These are phyloP conservation scores for Paecilomyces formosus DNA, from an alignment of 2,329 filamentous ascomycete genomes.

Conservation along the genomic window DNA sequence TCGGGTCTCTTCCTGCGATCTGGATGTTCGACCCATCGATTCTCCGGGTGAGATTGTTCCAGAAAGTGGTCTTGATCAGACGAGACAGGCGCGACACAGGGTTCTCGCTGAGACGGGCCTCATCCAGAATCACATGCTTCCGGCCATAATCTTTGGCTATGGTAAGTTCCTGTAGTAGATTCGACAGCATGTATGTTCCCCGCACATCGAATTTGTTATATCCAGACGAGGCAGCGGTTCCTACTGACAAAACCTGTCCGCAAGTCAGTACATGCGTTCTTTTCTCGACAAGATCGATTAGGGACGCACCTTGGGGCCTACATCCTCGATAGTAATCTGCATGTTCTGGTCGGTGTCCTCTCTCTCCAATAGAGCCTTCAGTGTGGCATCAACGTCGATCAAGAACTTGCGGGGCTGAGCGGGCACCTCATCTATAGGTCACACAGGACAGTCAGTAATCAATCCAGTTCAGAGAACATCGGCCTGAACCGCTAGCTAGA, in stretches of 20 bases:
- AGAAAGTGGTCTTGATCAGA: conserved; percentile 84
- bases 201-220: conserved; percentile 84
- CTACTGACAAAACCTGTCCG: conserved; percentile 66
- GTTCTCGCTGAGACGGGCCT: conserved; percentile 88
- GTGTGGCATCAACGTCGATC: conserved; percentile 76
- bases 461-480: background rate
- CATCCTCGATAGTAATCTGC: conserved; percentile 96
- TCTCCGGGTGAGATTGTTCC: conserved; percentile 79
- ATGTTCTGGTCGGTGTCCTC: conserved; percentile 93
- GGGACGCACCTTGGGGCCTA: conserved; percentile 68
- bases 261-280: conserved; percentile 16
- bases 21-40: conserved; percentile 80
- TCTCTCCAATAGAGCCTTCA: conserved; percentile 68
- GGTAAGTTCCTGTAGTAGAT: conserved; percentile 88
- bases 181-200: conserved; percentile 95
- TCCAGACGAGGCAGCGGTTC: conserved; percentile 78
- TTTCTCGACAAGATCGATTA: background rate
- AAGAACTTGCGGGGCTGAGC: conserved; percentile 69
- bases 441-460: conserved; percentile 5
- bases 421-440: conserved; percentile 60
- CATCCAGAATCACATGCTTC: conserved; percentile 84
- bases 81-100: conserved; percentile 81
- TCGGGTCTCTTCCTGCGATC: conserved; percentile 78
- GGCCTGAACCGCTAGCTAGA: background rate
- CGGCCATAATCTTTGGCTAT: conserved; percentile 85